Evolutionary conservation across 306 rosid species (phyloP).

Genomic region (Inga oerstediana): DNA sequence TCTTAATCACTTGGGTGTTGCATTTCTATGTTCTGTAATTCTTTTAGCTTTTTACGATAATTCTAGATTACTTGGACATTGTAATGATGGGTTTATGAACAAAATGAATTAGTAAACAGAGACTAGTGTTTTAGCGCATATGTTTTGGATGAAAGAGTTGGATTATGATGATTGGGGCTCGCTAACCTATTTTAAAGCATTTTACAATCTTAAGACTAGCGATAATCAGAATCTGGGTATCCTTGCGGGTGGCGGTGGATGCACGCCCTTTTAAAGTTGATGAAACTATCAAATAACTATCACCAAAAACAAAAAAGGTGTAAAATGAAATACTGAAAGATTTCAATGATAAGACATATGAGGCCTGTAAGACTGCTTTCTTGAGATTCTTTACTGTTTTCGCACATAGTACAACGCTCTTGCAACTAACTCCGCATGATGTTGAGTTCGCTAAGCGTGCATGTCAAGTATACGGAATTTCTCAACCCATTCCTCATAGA

Average conservation of each 20-base stretch:
- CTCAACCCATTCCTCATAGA: neutral
- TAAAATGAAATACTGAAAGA: no score
- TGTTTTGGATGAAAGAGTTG: neutral
- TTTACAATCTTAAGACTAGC: neutral
- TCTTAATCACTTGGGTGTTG: conserved; percentile 24
- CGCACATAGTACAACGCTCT: neutral
- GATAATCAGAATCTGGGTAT: neutral
- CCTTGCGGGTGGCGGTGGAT: neutral
- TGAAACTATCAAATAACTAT: no score
- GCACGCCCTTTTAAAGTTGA: neutral
- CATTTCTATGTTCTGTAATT: neutral
- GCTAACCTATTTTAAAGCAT: no score
- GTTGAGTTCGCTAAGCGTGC: neutral
- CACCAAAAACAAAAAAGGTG: no score
- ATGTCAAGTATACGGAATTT: neutral
- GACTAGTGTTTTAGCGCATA: neutral
- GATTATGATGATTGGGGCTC: neutral
- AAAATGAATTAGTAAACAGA: neutral
- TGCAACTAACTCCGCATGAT: neutral
- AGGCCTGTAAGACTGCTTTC: no score
- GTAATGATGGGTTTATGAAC: conserved; percentile 25
- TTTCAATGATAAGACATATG: no score
- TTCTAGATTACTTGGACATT: conserved; percentile 7
- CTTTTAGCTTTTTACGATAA: neutral
- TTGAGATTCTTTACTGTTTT: neutral